phyloP scores from a whole-genome alignment of 2,329 filamentous ascomycete species.

The Hypoxylon sp. region DNA sequence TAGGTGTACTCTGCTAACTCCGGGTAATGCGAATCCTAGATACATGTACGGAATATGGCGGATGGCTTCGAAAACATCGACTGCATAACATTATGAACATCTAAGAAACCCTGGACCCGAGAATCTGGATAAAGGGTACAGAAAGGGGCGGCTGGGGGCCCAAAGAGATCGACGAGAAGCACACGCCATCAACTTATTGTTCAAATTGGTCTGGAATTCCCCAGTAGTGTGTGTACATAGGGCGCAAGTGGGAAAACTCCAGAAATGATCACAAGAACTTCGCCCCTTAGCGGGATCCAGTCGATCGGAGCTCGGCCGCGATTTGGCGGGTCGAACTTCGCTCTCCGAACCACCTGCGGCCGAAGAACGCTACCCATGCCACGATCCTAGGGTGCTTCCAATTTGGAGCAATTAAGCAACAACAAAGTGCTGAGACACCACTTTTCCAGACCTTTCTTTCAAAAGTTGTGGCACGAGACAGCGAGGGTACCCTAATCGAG shows the following conservation, averaged over 20 bases:
- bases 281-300: constrained; percentile 14
- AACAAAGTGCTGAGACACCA: constrained; percentile 1
- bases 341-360: constrained; percentile 29
- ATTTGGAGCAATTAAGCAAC: constrained; percentile 20
- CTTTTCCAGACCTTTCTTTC: constrained; percentile 17
- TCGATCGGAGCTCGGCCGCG: constrained; percentile 36
- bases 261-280: constrained; percentile 29
- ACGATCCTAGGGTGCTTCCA: constrained; percentile 4
- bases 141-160: constrained; percentile 11
- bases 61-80: constrained; percentile 1
- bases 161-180: constrained; percentile 12
- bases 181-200: constrained; percentile 16
- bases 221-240: background rate
- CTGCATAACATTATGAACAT: constrained; percentile 24
- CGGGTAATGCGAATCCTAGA: background rate
- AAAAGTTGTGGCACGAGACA: constrained; percentile 15
- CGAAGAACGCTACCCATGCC: constrained; percentile 33
- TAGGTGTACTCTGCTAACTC: background rate
- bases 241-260: constrained; percentile 12
- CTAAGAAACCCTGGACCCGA: constrained; percentile 13
- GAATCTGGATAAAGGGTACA: constrained; percentile 28
- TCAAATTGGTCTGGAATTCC: constrained; percentile 14
- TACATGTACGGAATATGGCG: background rate
- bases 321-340: constrained; percentile 29
- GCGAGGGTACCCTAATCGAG: constrained; percentile 17